Evolutionary conservation across 176 grass and related monocot species (phyloP).

Genomic region (Zoysia pacifica): DNA sequence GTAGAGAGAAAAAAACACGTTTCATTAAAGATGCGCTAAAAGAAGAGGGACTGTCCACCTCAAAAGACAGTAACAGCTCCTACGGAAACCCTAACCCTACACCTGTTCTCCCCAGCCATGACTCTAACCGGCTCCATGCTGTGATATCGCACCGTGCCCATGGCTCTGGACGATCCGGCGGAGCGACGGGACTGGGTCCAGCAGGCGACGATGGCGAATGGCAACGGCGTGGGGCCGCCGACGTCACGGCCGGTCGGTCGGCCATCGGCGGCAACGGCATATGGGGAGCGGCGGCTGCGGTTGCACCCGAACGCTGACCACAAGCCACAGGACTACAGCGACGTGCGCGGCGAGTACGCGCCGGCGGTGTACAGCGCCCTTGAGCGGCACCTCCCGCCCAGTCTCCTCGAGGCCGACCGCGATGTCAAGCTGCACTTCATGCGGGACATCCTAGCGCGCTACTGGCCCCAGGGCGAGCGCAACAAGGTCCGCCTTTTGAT

Average conservation of each 20-base stretch:
- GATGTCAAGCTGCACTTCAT: slow-evolving; percentile 65
- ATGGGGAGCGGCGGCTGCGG: slow-evolving; percentile 58
- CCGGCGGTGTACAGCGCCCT: slow-evolving; percentile 69
- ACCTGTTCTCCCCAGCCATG: slow-evolving; percentile 17
- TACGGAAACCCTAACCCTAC: slow-evolving; percentile 19
- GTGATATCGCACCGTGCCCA: slow-evolving; percentile 33
- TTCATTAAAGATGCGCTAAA: no score
- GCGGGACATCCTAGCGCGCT: slow-evolving; percentile 63
- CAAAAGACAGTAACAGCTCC: background rate
- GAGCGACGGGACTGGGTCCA: slow-evolving; percentile 55
- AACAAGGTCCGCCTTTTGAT: slow-evolving; percentile 51
- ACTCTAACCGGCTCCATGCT: slow-evolving; percentile 29
- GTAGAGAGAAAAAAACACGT: no score
- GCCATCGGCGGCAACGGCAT: slow-evolving; percentile 14
- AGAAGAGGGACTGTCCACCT: no score
- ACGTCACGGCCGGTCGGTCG: slow-evolving; percentile 8
- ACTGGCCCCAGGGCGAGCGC: slow-evolving; percentile 78
- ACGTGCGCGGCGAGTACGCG: slow-evolving; percentile 65
- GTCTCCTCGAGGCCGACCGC: slow-evolving; percentile 64
- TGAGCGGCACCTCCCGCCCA: slow-evolving; percentile 77
- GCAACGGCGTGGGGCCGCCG: slow-evolving; percentile 47
- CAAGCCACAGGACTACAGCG: slow-evolving; percentile 61
- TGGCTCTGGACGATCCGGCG: slow-evolving; percentile 57
- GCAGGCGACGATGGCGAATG: slow-evolving; percentile 42
- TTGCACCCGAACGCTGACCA: slow-evolving; percentile 73